A percentile compares a stretch with the other conserved stretches of the same genome.
Conservation (phyloP, 202 grass and related monocot genomes). For the Setaria viridis region DNA sequence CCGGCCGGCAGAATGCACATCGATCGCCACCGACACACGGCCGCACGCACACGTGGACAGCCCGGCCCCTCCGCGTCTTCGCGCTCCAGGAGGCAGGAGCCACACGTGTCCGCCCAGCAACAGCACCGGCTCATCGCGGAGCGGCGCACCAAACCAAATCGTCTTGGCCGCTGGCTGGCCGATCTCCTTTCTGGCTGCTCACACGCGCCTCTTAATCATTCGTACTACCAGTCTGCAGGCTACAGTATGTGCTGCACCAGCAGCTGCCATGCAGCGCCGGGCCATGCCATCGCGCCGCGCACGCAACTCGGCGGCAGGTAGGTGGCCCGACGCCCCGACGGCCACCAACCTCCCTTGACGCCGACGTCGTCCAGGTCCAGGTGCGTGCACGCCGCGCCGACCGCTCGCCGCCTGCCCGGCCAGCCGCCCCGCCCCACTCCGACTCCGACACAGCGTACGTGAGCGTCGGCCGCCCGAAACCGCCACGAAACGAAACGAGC, state of each 20-base stretch:
- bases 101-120: not conserved
- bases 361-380: not conserved
- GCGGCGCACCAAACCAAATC: not conserved
- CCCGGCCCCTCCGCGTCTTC: too few relatives aligned
- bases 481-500: not conserved
- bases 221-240: not conserved
- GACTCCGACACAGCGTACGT: not conserved
- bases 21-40: constrained; percentile 44
- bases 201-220: too few relatives aligned
- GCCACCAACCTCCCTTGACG: constrained; percentile 12
- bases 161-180: too few relatives aligned
- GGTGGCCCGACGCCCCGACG: not conserved
- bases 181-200: too few relatives aligned
- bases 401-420: not conserved
- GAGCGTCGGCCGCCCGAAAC: not conserved
- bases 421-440: not conserved
- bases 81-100: not conserved
- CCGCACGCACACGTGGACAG: not conserved
- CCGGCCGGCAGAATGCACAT: not conserved
- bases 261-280: not conserved
- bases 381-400: not conserved
- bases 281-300: not conserved
- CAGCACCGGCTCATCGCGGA: not conserved
- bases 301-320: not conserved
- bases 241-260: not conserved